Base-by-base conservation (phyloP, 139 green algal species). In the Zygnema cylindricum region DNA sequence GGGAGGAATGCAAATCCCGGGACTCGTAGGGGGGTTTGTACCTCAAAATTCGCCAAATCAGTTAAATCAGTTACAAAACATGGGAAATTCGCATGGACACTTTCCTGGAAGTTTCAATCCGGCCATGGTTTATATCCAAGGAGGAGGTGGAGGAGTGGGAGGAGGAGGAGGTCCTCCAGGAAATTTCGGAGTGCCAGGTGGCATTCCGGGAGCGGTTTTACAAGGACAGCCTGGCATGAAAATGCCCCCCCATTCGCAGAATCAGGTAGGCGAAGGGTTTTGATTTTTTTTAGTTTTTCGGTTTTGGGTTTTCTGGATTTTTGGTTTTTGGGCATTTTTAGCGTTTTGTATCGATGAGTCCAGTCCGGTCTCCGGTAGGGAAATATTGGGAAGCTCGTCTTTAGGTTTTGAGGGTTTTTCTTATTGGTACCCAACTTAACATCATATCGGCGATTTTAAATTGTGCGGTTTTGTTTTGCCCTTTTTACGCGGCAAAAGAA, bases 221-320 rank as follows among this genome's bases (percentile, higher is more conserved):
- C 77, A 76, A 54, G 49, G 77, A 25, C 81, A 87, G 81, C 63
- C 21, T 87, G 81, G 81, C 16, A 87, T 87, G 81, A 87, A 87
- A 69, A 2, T 87, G 41, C 54, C 81, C 2, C 81, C 33, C 38
- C 81, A 87, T 69, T 87, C 81, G 33, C 81, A 76, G 35, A 63
- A 83, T 21, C 32, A 78, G 71, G 35, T 77, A 82, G 35, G 71
- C 71, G 11, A 43, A n/a, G n/a, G n/a, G n/a, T n/a, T n/a, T n/a
- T n/a, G n/a, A n/a, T n/a, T n/a, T n/a, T n/a, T n/a, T n/a, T n/a
- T n/a, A n/a, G n/a, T n/a, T n/a, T n/a, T n/a, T n/a, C n/a, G n/a
- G n/a, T n/a, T n/a, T n/a, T n/a, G n/a, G n/a, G n/a, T n/a, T n/a
- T n/a, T n/a, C n/a, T n/a, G n/a, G n/a, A n/a, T n/a, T n/a, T n/a